phyloP scores from a whole-genome alignment of 495 filamentous ascomycete species.

The Penicillium desertorum region DNA sequence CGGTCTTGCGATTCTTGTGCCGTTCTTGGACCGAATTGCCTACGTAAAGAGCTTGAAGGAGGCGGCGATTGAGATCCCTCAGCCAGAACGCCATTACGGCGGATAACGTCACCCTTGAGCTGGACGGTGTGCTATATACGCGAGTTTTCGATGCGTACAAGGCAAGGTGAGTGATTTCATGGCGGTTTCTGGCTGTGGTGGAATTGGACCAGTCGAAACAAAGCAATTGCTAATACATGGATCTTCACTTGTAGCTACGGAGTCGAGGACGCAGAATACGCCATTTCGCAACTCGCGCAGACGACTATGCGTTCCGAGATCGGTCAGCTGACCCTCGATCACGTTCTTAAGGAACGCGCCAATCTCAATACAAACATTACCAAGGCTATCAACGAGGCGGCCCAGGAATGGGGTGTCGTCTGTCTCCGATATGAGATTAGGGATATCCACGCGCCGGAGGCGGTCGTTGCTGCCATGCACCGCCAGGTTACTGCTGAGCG shows the following conservation, averaged over 20 bases:
- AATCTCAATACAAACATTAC: conserved; percentile 97
- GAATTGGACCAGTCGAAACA: background rate
- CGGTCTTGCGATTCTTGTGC: conserved; percentile 83
- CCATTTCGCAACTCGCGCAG: conserved; percentile 95
- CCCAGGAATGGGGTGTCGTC: conserved; percentile 92
- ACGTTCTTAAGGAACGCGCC: conserved; percentile 94
- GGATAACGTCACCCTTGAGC: conserved; percentile 94
- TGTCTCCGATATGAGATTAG: conserved; percentile 97
- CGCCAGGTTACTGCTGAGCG: conserved; percentile 95
- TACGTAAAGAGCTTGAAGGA: conserved; percentile 98
- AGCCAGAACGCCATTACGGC: conserved; percentile 96
- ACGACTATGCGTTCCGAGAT: conserved; percentile 99
- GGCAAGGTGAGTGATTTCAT: conserved; percentile 61
- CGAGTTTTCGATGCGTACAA: conserved; percentile 97
- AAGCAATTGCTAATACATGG: conserved; percentile 15
- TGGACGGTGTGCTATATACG: conserved; percentile 94
- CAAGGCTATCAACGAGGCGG: conserved; percentile 95
- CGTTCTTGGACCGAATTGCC: conserved; percentile 91
- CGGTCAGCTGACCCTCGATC: conserved; percentile 91
- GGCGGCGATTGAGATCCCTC: conserved; percentile 91
- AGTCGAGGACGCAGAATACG: conserved; percentile 98
- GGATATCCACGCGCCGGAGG: conserved; percentile 93
- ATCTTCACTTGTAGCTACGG: conserved; percentile 67
- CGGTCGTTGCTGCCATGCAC: conserved; percentile 96
- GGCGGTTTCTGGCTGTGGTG: background rate